Conservation (phyloP, 1,284 basidiomycete genomes). For the Sanghuangporus sanghuang region DNA sequence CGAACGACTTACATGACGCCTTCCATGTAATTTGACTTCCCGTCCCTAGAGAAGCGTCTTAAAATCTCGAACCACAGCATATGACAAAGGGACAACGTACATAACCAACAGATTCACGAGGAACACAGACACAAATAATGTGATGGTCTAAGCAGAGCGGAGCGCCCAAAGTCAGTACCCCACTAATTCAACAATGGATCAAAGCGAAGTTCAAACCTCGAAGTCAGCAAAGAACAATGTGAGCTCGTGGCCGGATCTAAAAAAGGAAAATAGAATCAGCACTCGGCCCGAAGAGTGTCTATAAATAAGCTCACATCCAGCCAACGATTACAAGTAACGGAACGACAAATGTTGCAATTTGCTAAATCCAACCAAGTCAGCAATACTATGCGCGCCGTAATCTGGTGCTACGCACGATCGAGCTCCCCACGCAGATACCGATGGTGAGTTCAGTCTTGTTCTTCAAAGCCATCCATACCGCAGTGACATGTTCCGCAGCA, state of each 20-base stretch:
- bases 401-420: conserved; percentile 55
- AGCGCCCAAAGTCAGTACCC: conserved; percentile 21
- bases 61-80: not conserved
- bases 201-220: conserved; percentile 41
- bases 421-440: conserved; percentile 85
- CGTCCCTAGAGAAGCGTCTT: conserved; percentile 44
- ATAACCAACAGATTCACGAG: conserved; percentile 78
- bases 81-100: conserved; percentile 36
- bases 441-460: conserved; percentile 85
- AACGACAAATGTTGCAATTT: conserved; percentile 87
- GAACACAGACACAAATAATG: conserved; percentile 80
- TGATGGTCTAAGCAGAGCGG: conserved; percentile 55
- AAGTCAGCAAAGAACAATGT: conserved; percentile 83
- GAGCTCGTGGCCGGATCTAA: conserved; percentile 66
- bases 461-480: conserved; percentile 90
- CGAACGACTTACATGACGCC: conserved; percentile 53
- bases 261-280: conserved; percentile 16
- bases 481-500: conserved; percentile 77
- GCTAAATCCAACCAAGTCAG: conserved; percentile 36
- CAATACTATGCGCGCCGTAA: not conserved
- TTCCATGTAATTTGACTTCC: conserved; percentile 86
- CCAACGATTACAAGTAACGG: conserved; percentile 81
- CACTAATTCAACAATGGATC: not conserved
- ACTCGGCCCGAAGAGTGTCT: not conserved
- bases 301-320: conserved; percentile 54